These are phyloP conservation scores for Spizellomyces sp. DNA, from an alignment of 192 early-diverging fungal genomes.

Conservation along the genomic window DNA sequence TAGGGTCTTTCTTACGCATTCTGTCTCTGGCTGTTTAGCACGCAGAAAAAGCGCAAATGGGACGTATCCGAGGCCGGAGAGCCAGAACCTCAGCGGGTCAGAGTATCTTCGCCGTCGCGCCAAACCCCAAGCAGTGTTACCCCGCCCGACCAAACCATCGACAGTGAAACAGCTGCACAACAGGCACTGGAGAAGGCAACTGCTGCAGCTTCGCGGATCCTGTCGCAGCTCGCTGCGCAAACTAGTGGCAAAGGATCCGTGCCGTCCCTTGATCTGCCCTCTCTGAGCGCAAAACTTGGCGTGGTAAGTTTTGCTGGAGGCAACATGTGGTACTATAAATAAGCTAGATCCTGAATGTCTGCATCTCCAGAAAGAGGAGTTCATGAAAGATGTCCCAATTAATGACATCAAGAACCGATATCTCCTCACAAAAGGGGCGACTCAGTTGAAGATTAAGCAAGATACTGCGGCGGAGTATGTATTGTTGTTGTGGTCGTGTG, in stretches of 20 bases:
- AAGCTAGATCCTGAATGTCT: neutral
- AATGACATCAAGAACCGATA: conserved; percentile 84
- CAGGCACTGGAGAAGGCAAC: conserved; percentile 11
- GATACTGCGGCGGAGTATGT: conserved; percentile 74
- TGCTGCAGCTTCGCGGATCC: conserved; percentile 2
- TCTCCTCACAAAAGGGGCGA: conserved; percentile 73
- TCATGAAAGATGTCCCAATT: conserved; percentile 71
- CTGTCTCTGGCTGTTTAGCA: neutral
- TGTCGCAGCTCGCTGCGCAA: neutral
- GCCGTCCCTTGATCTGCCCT: neutral
- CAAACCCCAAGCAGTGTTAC: neutral
- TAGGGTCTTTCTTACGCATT: too few species aligned
- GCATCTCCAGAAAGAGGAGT: conserved; percentile 29
- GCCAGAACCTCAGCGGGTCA: too few species aligned
- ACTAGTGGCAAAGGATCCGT: neutral
- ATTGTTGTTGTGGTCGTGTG: neutral
- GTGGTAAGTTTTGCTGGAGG: neutral
- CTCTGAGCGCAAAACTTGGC: conserved; percentile 2
- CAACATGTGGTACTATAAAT: neutral
- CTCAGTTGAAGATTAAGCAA: conserved; percentile 73
- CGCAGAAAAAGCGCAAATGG: conserved; percentile 20
- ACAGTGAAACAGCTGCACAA: neutral
- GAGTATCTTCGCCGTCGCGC: too few species aligned
- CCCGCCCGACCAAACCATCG: neutral
- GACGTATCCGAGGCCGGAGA: conserved; percentile 6